phyloP scores from a whole-genome alignment of 768 basidiomycete species.

The Kwoniella botswanensis region DNA sequence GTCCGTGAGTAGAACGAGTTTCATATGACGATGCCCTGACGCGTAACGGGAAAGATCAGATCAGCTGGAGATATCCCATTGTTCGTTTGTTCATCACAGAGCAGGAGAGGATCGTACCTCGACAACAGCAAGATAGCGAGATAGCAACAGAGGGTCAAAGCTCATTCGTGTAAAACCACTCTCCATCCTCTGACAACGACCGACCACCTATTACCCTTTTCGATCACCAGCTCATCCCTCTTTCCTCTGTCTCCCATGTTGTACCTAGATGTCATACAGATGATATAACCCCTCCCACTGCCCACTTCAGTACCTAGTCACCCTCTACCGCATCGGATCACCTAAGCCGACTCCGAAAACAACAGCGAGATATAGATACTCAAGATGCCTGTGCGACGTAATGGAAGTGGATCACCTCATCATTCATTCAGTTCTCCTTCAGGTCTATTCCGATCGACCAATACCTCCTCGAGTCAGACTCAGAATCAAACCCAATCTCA shows the following conservation, averaged over 20 bases:
- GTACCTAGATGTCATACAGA: not conserved
- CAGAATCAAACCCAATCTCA: not conserved
- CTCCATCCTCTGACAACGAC: not conserved
- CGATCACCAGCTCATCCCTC: not conserved
- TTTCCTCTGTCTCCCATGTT: not conserved
- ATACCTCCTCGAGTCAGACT: not conserved
- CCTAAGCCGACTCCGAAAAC: not conserved
- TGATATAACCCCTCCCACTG: not conserved
- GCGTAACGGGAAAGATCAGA: not conserved
- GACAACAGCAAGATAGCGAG: not conserved
- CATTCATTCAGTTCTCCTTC: constrained; percentile 26
- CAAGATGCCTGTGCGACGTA: constrained; percentile 26
- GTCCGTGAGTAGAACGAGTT: not conserved
- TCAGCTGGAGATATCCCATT: not conserved
- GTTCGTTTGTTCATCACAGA: not conserved
- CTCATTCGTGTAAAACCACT: not conserved
- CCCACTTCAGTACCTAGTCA: not conserved
- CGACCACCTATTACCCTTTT: not conserved
- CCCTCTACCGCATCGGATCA: not conserved
- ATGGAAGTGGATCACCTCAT: constrained; percentile 20
- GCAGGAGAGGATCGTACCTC: not conserved
- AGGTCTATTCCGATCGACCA: constrained; percentile 11
- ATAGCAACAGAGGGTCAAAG: constrained; percentile 7
- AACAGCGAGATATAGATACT: not conserved
- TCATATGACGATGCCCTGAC: not conserved